These are phyloP conservation scores for Ascochyta clinopodiicola DNA, from an alignment of 2,329 filamentous ascomycete genomes.

Conservation along the genomic window DNA sequence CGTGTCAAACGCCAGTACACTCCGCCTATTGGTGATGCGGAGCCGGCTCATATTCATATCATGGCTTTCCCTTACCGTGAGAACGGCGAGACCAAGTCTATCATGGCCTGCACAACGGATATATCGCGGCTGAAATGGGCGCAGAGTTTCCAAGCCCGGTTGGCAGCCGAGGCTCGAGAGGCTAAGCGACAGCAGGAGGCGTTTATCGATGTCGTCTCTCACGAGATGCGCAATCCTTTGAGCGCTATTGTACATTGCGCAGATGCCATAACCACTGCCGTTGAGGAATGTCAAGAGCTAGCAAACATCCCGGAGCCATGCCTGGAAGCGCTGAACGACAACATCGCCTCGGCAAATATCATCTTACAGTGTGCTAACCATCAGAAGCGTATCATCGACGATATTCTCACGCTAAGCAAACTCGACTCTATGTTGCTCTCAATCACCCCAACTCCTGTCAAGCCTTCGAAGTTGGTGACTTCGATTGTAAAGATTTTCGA, in stretches of 20 bases:
- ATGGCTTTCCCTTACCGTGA: slow-evolving; percentile 45
- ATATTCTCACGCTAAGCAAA: slow-evolving; percentile 55
- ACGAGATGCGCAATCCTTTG: slow-evolving; percentile 56
- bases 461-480: slow-evolving; percentile 45
- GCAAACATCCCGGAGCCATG: slow-evolving; percentile 32
- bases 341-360: slow-evolving; percentile 48
- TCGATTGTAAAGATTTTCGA: slow-evolving; percentile 50
- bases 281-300: slow-evolving; percentile 39
- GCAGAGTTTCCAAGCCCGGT: slow-evolving; percentile 46
- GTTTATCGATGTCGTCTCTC: slow-evolving; percentile 50
- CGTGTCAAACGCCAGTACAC: slow-evolving; percentile 41
- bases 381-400: slow-evolving; percentile 57
- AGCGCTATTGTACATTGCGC: slow-evolving; percentile 54
- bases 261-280: slow-evolving; percentile 49
- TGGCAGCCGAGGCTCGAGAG: slow-evolving; percentile 48
- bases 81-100: slow-evolving; percentile 37
- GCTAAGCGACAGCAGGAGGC: slow-evolving; percentile 49
- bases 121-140: slow-evolving; percentile 50
- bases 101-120: slow-evolving; percentile 50
- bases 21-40: slow-evolving; percentile 38
- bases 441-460: slow-evolving; percentile 51
- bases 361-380: slow-evolving; percentile 56
- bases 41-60: slow-evolving; percentile 42
- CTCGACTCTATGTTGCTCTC: slow-evolving; percentile 54
- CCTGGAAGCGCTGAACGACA: slow-evolving; percentile 38